phyloP scores from a whole-genome alignment of 345 rosid genomes.

The Hirschfeldia incana region DNA sequence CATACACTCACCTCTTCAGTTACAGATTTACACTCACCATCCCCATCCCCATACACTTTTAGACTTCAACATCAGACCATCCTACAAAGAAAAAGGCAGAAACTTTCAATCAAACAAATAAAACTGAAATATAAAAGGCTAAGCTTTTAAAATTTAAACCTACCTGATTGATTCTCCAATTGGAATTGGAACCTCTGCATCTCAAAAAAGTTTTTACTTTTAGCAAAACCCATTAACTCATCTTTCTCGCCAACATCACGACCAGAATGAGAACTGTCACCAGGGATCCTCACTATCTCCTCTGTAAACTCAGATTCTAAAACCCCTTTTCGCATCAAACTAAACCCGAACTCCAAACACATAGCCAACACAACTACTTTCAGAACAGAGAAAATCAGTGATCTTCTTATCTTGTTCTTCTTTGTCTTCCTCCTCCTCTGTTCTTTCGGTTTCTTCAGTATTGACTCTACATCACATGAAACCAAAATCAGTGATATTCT shows the following conservation, averaged over 20 bases:
- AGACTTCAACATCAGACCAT: slow-evolving; percentile 57
- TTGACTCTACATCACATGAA: no score
- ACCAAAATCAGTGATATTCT: no score
- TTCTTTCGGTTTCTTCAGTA: no score
- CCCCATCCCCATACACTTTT: no score
- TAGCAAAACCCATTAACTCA: no score
- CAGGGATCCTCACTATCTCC: slow-evolving; percentile 51
- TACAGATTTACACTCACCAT: slow-evolving; percentile 73
- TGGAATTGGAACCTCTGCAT: slow-evolving; percentile 53
- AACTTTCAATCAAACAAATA: neutral
- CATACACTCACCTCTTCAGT: slow-evolving; percentile 78
- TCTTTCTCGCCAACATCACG: no score
- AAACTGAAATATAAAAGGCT: neutral
- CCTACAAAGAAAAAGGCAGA: slow-evolving; percentile 36
- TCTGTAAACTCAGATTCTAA: slow-evolving; percentile 18
- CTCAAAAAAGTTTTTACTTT: slow-evolving; percentile 44
- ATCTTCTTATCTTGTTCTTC: neutral
- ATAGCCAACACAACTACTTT: slow-evolving; percentile 44
- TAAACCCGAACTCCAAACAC: slow-evolving; percentile 50
- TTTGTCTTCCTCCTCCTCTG: no score
- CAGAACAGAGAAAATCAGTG: neutral
- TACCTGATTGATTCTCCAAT: slow-evolving; percentile 76
- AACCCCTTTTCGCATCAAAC: slow-evolving; percentile 20
- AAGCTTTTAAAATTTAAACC: slow-evolving; percentile 4
- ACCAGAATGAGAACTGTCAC: no score